These are phyloP conservation scores for Mycena filopes DNA, from an alignment of 768 basidiomycete species.

Conservation along the genomic window DNA sequence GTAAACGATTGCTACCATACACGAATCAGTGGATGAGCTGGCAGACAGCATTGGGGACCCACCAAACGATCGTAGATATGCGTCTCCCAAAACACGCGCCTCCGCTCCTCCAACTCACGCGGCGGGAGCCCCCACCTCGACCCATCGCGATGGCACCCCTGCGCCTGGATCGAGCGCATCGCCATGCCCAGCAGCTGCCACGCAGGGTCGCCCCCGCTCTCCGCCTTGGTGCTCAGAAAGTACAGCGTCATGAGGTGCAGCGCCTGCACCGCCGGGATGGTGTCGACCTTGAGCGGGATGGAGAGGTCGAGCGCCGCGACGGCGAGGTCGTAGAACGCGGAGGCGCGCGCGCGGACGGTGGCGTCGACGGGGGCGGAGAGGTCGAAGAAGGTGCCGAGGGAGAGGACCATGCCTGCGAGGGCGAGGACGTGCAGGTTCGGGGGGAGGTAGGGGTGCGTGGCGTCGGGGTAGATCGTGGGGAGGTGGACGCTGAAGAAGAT, in stretches of 20 bases:
- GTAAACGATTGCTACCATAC: slow-evolving; percentile 36
- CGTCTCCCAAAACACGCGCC: slow-evolving; percentile 39
- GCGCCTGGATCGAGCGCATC: slow-evolving; percentile 37
- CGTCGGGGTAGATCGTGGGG: slow-evolving; percentile 31
- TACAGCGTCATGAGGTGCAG: slow-evolving; percentile 37
- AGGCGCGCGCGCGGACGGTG: slow-evolving; percentile 23
- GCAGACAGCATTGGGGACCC: neutral
- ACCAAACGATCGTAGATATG: slow-evolving; percentile 37
- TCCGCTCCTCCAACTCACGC: slow-evolving; percentile 34
- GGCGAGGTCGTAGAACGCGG: slow-evolving; percentile 33
- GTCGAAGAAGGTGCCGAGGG: slow-evolving; percentile 37
- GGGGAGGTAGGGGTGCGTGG: slow-evolving; percentile 15
- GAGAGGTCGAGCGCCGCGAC: slow-evolving; percentile 31
- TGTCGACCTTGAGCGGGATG: slow-evolving; percentile 33
- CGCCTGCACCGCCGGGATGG: slow-evolving; percentile 36
- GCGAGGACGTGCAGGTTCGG: slow-evolving; percentile 32
- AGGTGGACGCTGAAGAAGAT: slow-evolving; percentile 37
- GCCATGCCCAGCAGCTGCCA: slow-evolving; percentile 40
- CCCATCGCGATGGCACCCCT: slow-evolving; percentile 40
- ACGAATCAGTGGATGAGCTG: neutral
- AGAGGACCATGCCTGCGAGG: slow-evolving; percentile 30
- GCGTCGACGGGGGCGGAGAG: slow-evolving; percentile 24
- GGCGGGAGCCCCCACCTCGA: slow-evolving; percentile 35
- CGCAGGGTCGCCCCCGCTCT: slow-evolving; percentile 35
- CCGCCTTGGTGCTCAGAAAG: slow-evolving; percentile 33